Conservation (phyloP, 495 filamentous ascomycete species). For the Glutinoglossum americanum region DNA sequence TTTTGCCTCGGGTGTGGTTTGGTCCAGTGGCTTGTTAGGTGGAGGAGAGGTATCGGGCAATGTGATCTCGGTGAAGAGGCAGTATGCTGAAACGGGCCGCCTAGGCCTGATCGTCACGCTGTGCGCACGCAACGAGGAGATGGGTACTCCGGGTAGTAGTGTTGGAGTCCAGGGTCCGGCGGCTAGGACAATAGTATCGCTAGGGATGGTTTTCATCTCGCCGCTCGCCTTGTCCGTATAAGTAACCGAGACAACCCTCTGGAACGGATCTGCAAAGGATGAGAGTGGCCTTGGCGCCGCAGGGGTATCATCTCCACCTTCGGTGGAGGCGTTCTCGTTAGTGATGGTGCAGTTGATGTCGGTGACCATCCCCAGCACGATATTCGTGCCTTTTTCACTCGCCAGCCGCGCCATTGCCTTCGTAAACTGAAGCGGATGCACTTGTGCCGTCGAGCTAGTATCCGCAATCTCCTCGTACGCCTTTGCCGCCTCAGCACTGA, state of each 20-base stretch:
- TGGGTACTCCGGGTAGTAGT: slow-evolving; percentile 55
- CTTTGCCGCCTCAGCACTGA: slow-evolving; percentile 40
- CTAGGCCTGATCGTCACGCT: slow-evolving; percentile 63
- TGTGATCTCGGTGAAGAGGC: slow-evolving; percentile 50
- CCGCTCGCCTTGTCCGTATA: slow-evolving; percentile 48
- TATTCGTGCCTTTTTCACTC: slow-evolving; percentile 46
- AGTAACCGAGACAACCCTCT: slow-evolving; percentile 41
- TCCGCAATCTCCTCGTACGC: slow-evolving; percentile 71
- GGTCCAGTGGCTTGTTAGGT: slow-evolving; percentile 7
- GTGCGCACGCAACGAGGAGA: slow-evolving; percentile 68
- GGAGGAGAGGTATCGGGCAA: slow-evolving; percentile 31
- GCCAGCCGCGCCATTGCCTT: slow-evolving; percentile 69
- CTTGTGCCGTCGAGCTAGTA: slow-evolving; percentile 67
- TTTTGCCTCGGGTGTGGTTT: not conserved
- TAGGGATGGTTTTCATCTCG: slow-evolving; percentile 36
- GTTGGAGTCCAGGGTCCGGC: slow-evolving; percentile 79
- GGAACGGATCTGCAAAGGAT: slow-evolving; percentile 10
- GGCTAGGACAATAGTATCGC: slow-evolving; percentile 63
- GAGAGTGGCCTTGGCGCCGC: too few species aligned
- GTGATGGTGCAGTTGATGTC: slow-evolving; percentile 24
- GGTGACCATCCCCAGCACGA: slow-evolving; percentile 44
- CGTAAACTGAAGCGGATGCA: slow-evolving; percentile 86
- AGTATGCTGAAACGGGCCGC: slow-evolving; percentile 62
- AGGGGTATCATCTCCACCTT: too few species aligned
- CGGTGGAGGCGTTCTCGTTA: too few species aligned